Evolutionary conservation across 2,329 filamentous ascomycete species (phyloP), one percentile per base, ranked within the genome.

Genomic region (Hypoxylon sp.): DNA sequence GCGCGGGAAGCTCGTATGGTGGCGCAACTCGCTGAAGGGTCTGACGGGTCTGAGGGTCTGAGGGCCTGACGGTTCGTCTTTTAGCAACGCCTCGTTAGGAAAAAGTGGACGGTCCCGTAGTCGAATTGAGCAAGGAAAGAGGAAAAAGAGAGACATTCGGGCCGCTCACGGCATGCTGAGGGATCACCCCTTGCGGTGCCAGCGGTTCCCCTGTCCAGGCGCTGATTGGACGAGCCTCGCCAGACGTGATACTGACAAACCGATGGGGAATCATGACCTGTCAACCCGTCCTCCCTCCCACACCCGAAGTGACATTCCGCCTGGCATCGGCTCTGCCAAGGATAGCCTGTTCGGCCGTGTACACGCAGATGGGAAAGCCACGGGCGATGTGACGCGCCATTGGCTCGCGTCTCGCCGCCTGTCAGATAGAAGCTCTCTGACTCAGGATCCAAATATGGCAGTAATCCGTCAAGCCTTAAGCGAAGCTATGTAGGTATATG

Each of bases 241-340:
- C 26, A 26, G 43, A 41, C 29, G 33, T 48, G 41, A 52, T 45
- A 51, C 51, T 46, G 55, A 58, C 51, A 57, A 33, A 54, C 48
- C n/a, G 20, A 49, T 43, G 48, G 33, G 38, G 56, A 59, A 9
- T 49, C 46, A 31, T 43, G 48, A 49, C 37, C 29, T 54, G 31
- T 51, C 55, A 49, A 49, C 41, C n/a, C 46, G 46, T 52, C 38
- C 26, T 49, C 46, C 41, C 38, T 54, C 49, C 23, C 55, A 58
- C 40, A 64, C 45, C 60, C 55, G 58, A 62, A 46, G 42, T 31
- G 45, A 29, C 47, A 55, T 24, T 55, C 35, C 62, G 60, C 57
- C 54, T 63, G 54, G 48, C 54, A 21, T 61, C 60, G 60, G 62
- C 54, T 63, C 55, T 63, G 43, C 17, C 27, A 47, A 42, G 54